Base-by-base conservation (phyloP, 2,329 filamentous ascomycete species). In the Botrytis sinoallii region DNA sequence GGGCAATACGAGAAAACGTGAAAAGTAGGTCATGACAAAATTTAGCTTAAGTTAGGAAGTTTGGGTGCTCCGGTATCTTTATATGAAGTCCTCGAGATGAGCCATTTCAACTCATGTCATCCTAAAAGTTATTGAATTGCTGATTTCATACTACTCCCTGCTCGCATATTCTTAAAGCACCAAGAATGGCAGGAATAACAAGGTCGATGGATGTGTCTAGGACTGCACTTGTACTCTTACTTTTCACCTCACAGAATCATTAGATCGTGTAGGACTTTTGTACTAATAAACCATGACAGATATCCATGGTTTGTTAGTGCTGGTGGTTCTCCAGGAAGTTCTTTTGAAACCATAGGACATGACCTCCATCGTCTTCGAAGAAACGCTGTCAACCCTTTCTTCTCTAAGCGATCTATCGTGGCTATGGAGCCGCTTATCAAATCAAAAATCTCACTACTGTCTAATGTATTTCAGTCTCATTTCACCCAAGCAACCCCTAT, bases 321-420 rank as follows among this genome's bases (percentile, higher is more conserved):
- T 20, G 4, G 29, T 12, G 64, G 71, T n/a, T 69, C 71, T 20
- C 71, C 52, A 40, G 64, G 40, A 29, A 73, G 71, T 29, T 8
- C 12, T 7, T 73, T 73, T 10, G 64, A 73, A 20, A 69, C 77
- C 12, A 65, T 74, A 20, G 42, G 63, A n/a, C 78, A 79, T 63
- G 77, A 77, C 52, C 46, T 72, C 14, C 78, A 79, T 70, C 75
- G 75, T 29, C 65, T 75, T 14, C 69, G 78, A 16, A 65, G 78
- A 35, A 70, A 70, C n/a, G 76, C 77, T 7, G 42, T 79, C 40
- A 77, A 74, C 42, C 74, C 75, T 7, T 79, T 77, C 73, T 79
- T 79, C 57, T 77, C 74, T 8, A 77, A 70, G 40, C 73, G 66
- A 35, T 75, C 72, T 18, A 73, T 77, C 16, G 68, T 68, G 4